Conservation (phyloP, 305 asterid genomes). For the Solanum hybrid region DNA sequence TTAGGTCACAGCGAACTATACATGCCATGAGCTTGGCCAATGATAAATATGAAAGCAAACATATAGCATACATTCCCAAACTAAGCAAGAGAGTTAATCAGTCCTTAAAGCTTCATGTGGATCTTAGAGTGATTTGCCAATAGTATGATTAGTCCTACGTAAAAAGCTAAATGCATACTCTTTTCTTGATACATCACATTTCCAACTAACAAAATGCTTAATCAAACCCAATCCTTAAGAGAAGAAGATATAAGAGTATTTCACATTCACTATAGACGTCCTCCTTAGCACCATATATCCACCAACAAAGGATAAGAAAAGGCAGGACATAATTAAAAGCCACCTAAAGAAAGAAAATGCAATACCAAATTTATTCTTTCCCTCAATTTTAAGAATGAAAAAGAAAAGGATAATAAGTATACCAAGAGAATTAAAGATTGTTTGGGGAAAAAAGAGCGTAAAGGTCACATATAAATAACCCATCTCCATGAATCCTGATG, state of each 20-base stretch:
- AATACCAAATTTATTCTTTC: background rate
- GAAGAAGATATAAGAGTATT: background rate
- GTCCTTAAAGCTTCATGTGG: background rate
- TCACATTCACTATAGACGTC: background rate
- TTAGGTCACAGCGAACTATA: background rate
- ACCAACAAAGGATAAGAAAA: background rate
- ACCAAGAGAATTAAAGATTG: background rate
- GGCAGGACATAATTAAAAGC: background rate
- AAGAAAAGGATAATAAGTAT: background rate
- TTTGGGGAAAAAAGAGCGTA: background rate
- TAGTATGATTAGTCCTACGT: background rate
- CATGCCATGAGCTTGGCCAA: background rate
- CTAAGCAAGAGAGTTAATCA: background rate
- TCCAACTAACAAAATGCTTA: background rate
- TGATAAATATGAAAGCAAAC: background rate
- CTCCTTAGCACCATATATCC: background rate
- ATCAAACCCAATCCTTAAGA: background rate
- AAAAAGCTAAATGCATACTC: background rate
- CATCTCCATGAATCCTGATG: background rate
- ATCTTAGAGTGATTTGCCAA: background rate
- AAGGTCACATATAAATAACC: background rate
- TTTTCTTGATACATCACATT: background rate
- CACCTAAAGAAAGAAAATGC: background rate
- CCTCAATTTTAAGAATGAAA: background rate
- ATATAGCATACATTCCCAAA: background rate